Base-by-base conservation (phyloP, 371 early-diverging fungal species). In the Circinella umbellata region DNA sequence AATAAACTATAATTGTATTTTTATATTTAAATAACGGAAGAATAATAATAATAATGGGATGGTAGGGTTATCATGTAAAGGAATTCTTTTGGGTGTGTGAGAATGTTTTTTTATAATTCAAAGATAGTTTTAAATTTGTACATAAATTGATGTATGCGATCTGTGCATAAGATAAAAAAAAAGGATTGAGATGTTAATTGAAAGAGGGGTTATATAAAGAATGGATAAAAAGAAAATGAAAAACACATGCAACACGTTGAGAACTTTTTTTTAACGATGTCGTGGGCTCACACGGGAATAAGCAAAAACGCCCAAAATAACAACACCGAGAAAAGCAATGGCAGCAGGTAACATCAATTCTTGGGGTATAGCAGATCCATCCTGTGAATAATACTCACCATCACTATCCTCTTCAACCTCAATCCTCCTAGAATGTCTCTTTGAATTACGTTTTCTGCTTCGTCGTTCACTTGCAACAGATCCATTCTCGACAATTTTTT, bases 271-370 rank as follows among this genome's bases (percentile, higher is more conserved):
- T 53, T 66, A 66, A 20, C 70, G 71, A 63, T 66, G 71, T 20
- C 55, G 39, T 53, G 71, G 67, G 35, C 47, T 66, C 63, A 73
- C 35, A 37, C 70, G 67, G 11, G 74, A 69, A 61, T 69, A 62
- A 34, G 84, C 83, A 82, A 89, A 89, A 0, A 87, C 90, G 38
- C 87, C 87, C 34, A 88, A 61, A 68, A 89, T 87, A 17, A 82
- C 86, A 36, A 87, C 76, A 42, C 87, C 86, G 39, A 89, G 76
- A 27, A 86, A 86, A 15, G 86, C 76, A 72, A 90, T 77, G 17
- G 90, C 88, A 38, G 86, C 89, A 55, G 90, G 90, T 18, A 90
- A 69, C 59, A 90, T 70, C 20, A 86, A 69, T 48, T 90, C 88
- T 39, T 87, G 86, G 27, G 86, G 87, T 65, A 87, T 76, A n/a